These are phyloP conservation scores for Neonothopanus nambi DNA, from an alignment of 1,284 basidiomycete genomes.

Conservation along the genomic window DNA sequence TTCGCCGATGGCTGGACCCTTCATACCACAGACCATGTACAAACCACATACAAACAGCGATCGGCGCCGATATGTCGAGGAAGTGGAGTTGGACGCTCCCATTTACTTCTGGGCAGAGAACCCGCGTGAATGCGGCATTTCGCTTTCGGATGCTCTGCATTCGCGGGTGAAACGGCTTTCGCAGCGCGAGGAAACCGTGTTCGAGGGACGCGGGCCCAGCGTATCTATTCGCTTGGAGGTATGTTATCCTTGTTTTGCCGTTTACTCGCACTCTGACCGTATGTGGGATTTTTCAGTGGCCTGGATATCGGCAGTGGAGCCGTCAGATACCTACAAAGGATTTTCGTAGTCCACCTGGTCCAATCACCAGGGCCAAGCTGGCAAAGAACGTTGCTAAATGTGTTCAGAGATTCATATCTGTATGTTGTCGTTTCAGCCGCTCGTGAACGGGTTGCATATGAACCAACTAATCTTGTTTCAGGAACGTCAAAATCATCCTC, in stretches of 20 bases:
- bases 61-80: slow-evolving; percentile 69
- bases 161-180: slow-evolving; percentile 42
- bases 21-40: slow-evolving; percentile 68
- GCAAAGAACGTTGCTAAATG: slow-evolving; percentile 71
- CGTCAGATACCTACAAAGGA: slow-evolving; percentile 78
- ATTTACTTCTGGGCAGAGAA: slow-evolving; percentile 59
- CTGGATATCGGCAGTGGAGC: slow-evolving; percentile 73
- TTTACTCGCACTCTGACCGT: slow-evolving; percentile 2
- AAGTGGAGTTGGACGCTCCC: slow-evolving; percentile 58
- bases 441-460: no score
- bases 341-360: slow-evolving; percentile 71
- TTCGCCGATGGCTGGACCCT: slow-evolving; percentile 37
- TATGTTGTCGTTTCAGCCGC: slow-evolving; percentile 23
- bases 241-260: slow-evolving; percentile 17
- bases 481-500: slow-evolving; percentile 46
- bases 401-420: slow-evolving; percentile 55
- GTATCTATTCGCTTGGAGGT: slow-evolving; percentile 76
- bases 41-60: slow-evolving; percentile 74
- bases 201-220: slow-evolving; percentile 69
- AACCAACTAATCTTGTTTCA: slow-evolving; percentile 24
- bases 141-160: slow-evolving; percentile 51
- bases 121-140: slow-evolving; percentile 57
- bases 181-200: slow-evolving; percentile 61
- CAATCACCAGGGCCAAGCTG: slow-evolving; percentile 65
- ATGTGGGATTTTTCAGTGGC: slow-evolving; percentile 52